phyloP scores from a whole-genome alignment of 257 asterid genomes.

The Solanum corneliomulleri region DNA sequence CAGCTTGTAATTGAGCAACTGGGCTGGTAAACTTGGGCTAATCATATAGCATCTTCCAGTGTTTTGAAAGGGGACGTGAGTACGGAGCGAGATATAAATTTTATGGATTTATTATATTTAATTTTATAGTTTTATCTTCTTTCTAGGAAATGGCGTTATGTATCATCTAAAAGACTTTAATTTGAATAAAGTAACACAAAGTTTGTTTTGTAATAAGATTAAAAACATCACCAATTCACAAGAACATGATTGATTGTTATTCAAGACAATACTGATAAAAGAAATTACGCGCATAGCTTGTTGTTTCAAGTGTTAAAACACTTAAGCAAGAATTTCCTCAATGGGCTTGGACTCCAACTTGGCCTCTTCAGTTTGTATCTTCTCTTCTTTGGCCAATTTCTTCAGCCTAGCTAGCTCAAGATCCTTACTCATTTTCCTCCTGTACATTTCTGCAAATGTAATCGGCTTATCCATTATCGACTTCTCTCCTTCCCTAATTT shows the following conservation, averaged over 20 bases:
- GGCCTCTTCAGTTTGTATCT: conserved; percentile 11
- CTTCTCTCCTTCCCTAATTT: conserved; percentile 44
- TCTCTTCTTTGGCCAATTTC: conserved; percentile 41
- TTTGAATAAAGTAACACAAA: too few relatives aligned
- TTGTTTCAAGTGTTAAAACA: neutral
- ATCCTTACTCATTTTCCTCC: conserved; percentile 74
- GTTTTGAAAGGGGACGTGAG: too few relatives aligned
- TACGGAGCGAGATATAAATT: too few relatives aligned
- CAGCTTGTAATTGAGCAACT: neutral
- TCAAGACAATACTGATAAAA: neutral
- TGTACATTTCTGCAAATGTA: conserved; percentile 63
- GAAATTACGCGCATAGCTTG: neutral
- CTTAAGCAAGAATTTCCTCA: conserved; percentile 31
- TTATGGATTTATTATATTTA: too few relatives aligned
- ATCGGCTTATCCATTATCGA: conserved; percentile 41
- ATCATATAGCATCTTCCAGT: too few relatives aligned
- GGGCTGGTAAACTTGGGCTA: neutral
- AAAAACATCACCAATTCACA: neutral
- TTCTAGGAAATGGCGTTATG: neutral
- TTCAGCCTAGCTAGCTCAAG: conserved; percentile 54
- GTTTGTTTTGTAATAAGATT: too few relatives aligned
- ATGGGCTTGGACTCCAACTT: conserved; percentile 16
- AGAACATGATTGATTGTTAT: neutral
- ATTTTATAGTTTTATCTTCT: neutral
- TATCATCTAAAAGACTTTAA: neutral